Evolutionary conservation across 345 rosid species (phyloP).

Genomic region (Erysimum cheiranthoides): DNA sequence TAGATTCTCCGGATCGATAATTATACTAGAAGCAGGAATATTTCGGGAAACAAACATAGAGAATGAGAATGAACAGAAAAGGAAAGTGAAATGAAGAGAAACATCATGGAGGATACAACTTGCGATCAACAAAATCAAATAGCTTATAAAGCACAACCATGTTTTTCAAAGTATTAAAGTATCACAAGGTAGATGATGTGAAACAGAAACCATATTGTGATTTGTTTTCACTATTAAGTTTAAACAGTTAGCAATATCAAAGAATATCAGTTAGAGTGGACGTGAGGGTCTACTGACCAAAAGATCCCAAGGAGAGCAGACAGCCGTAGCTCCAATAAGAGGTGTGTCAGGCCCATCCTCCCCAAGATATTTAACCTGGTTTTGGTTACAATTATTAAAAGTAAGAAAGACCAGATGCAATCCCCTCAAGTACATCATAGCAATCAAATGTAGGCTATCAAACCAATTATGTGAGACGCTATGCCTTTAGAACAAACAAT

Average conservation of each 20-base stretch:
- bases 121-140: conserved; percentile 2
- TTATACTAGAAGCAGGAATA: background rate
- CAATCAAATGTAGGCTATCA: background rate
- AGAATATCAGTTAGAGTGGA: background rate
- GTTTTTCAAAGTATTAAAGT: conserved; percentile 1
- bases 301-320: conserved; percentile 96
- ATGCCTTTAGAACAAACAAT: conserved; percentile 16
- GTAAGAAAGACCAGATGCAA: background rate
- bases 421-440: background rate
- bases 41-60: too few relatives aligned
- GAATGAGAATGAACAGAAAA: conserved; percentile 1
- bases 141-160: conserved; percentile 7
- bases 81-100: conserved; percentile 11
- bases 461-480: background rate
- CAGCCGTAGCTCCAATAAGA: conserved; percentile 81
- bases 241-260: conserved; percentile 4
- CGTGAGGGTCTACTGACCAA: conserved; percentile 63
- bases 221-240: background rate
- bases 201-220: conserved; percentile 4
- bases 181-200: conserved; percentile 5
- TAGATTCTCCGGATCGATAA: background rate
- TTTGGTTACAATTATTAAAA: background rate
- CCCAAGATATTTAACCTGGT: conserved; percentile 95
- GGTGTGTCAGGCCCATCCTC: conserved; percentile 77
- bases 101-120: conserved; percentile 7